Conservation (phyloP, 495 filamentous ascomycete species). For the Trichoderma asperelloides region DNA sequence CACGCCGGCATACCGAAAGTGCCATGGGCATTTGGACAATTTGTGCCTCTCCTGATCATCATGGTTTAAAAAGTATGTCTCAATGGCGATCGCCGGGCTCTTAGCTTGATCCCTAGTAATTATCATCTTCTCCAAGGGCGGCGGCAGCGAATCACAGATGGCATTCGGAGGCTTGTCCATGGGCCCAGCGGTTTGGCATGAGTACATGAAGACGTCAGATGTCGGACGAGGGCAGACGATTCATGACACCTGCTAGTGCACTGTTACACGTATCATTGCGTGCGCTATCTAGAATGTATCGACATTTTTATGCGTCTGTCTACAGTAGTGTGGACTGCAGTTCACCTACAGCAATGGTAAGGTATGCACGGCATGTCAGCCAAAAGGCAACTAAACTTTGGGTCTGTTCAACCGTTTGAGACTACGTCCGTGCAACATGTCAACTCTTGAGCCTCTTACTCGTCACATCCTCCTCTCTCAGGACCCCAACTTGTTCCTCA, state of each 20-base stretch:
- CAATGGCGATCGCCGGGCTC: background rate
- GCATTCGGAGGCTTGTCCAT: background rate
- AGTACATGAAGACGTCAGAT: background rate
- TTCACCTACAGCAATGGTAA: background rate
- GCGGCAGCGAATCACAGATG: background rate
- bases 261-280: background rate
- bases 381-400: background rate
- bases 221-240: background rate
- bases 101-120: background rate
- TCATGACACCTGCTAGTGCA: background rate
- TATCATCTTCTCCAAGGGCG: background rate
- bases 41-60: background rate
- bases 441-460: constrained; percentile 6
- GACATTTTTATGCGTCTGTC: background rate
- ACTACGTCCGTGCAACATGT: constrained; percentile 1
- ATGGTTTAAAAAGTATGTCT: background rate
- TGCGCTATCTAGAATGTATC: background rate
- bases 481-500: background rate
- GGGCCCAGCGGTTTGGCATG: background rate
- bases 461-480: background rate
- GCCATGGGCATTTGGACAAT: background rate
- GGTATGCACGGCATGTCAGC: background rate
- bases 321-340: background rate
- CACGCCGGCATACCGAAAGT: background rate
- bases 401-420: background rate